Evolutionary conservation across 169 alveolate genomes (phyloP).

Genomic region (Eimeria praecox): DNA sequence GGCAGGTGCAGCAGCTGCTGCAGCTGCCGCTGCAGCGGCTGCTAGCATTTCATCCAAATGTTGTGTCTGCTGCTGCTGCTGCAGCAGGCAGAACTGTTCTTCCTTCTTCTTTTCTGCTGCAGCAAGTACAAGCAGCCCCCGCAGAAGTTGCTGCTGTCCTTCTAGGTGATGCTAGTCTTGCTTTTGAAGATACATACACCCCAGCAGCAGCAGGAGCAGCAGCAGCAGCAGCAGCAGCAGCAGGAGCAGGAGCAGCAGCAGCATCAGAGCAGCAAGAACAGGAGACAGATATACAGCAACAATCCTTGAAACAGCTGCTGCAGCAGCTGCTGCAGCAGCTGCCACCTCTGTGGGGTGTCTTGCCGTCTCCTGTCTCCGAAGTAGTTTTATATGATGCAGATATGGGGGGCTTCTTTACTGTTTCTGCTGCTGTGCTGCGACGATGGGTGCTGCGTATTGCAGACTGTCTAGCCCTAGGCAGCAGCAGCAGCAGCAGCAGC

Average conservation of each 20-base stretch:
- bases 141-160: constrained; percentile 45
- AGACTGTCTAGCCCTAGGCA: constrained; percentile 49
- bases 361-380: background rate
- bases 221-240: background rate
- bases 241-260: background rate
- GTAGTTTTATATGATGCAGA: constrained; percentile 27
- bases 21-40: constrained; percentile 70
- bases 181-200: background rate
- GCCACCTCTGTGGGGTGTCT: constrained; percentile 41
- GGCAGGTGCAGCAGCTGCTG: constrained; percentile 77
- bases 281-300: background rate
- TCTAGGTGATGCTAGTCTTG: constrained; percentile 25
- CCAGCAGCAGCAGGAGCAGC: constrained; percentile 52
- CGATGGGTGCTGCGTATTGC: constrained; percentile 21
- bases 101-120: constrained; percentile 52
- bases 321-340: constrained; percentile 62
- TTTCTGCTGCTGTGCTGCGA: constrained; percentile 15
- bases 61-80: constrained; percentile 54
- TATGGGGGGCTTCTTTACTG: background rate
- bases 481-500: constrained; percentile 71
- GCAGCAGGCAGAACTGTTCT: constrained; percentile 69
- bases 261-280: background rate
- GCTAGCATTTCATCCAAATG: constrained; percentile 34
- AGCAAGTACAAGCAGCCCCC: constrained; percentile 69
- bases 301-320: constrained; percentile 1